Conservation (phyloP, 257 asterid genomes). For the Plectranthus barbatus region DNA sequence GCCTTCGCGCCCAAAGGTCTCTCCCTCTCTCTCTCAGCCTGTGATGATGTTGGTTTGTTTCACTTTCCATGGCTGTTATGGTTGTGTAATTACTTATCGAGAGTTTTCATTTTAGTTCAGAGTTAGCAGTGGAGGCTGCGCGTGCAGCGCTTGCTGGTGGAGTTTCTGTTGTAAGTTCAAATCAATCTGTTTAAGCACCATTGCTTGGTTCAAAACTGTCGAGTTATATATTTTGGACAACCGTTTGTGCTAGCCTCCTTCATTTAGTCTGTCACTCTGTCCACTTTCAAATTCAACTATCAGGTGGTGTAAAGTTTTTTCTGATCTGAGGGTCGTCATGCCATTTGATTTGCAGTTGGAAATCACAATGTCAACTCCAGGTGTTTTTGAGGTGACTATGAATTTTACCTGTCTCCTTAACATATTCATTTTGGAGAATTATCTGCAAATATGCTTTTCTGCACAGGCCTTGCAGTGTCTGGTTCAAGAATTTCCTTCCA, state of each 20-base stretch:
- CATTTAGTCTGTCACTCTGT: background rate
- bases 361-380: constrained; percentile 65
- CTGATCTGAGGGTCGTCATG: constrained; percentile 4
- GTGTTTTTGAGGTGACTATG: constrained; percentile 58
- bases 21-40: too few relatives aligned
- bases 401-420: background rate
- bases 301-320: background rate
- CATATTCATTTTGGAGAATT: background rate
- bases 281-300: background rate
- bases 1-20: constrained; percentile 74
- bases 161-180: constrained; percentile 57
- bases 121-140: constrained; percentile 72
- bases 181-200: too few relatives aligned
- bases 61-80: too few relatives aligned
- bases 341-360: constrained; percentile 51
- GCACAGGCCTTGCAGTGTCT: constrained; percentile 47
- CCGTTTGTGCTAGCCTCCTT: background rate
- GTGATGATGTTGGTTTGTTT: too few relatives aligned
- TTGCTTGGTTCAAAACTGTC: background rate
- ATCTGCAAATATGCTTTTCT: background rate
- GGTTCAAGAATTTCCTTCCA: constrained; percentile 52
- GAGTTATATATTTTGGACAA: too few relatives aligned
- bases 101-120: constrained; percentile 49
- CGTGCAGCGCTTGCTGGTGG: constrained; percentile 69
- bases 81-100: constrained; percentile 4